Base-by-base conservation (phyloP, 2,329 filamentous ascomycete genomes). In the Colletotrichum sp. region DNA sequence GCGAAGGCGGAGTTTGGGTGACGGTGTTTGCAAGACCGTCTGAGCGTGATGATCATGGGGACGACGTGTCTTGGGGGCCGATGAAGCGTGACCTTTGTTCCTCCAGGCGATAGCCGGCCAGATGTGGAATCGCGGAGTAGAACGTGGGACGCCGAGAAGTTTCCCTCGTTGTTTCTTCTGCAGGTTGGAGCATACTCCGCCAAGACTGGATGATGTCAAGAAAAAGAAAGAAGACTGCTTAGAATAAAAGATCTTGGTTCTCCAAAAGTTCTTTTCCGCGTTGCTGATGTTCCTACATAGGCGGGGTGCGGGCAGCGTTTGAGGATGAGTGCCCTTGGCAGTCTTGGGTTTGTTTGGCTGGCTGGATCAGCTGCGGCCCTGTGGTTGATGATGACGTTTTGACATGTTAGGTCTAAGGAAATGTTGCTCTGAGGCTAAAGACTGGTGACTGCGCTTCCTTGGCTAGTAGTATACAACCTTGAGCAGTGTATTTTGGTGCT, bases 91-190 rank as follows among this genome's bases (percentile, higher is more conserved):
- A 10, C 0, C 39, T n/a, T 43, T n/a, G 8, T 43, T 10, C 8
- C 18, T 10, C 5, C 16, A n/a, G 18, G 39, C 18, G 18, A 43
- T n/a, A n/a, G 10, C 18, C 18, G 10, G 18, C 39, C 39, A 48
- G 39, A 6, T n/a, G 39, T n/a, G 0, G 3, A n/a, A n/a, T n/a
- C 5, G 6, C 12, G 0, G 36, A n/a, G 39, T 0, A 48, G 39
- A 7, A 48, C 1, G 1, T 3, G 18, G 34, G 9, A 43, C 16
- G 1, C 1, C 9, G 18, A n/a, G 39, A n/a, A 12, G 18, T 6
- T 48, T 8, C 10, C 39, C 0, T n/a, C 18, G 6, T 48, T 0
- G 5, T 48, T n/a, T 48, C 9, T n/a, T 12, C 5, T 48, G 39
- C 18, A 0, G 0, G 39, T 22, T 48, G 0, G 39, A 0, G 1